Conservation (phyloP, 768 basidiomycete species). For the Lentinula sp. region DNA sequence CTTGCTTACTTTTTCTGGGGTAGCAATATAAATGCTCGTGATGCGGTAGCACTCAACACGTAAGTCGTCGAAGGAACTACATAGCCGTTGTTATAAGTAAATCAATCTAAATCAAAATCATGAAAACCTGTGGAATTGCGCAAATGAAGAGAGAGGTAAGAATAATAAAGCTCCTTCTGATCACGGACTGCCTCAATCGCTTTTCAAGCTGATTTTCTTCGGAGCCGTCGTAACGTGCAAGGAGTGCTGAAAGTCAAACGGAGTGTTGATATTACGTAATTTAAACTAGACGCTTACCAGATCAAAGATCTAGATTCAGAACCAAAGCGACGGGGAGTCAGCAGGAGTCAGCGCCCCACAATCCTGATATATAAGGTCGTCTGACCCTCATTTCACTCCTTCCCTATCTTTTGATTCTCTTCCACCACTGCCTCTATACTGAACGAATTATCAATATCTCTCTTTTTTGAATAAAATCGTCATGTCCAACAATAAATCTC, state of each 20-base stretch:
- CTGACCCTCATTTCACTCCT: neutral
- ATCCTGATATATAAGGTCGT: neutral
- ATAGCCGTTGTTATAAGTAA: neutral
- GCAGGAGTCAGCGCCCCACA: neutral
- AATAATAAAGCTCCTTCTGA: too few species aligned
- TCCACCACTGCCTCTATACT: neutral
- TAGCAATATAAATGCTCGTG: neutral
- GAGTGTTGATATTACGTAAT: neutral
- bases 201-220: too few species aligned
- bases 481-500: slow-evolving; percentile 26
- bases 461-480: neutral
- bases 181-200: too few species aligned
- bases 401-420: neutral
- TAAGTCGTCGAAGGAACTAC: neutral
- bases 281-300: neutral
- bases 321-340: neutral
- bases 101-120: too few species aligned
- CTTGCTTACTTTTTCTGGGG: slow-evolving; percentile 1
- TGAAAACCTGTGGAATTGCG: too few species aligned
- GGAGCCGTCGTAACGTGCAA: too few species aligned
- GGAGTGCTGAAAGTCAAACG: too few species aligned
- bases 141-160: neutral
- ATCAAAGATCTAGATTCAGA: neutral
- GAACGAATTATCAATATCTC: neutral
- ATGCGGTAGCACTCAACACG: neutral